These are phyloP conservation scores for Yarrowia alimentaria DNA, from an alignment of 805 yeast species.

Conservation along the genomic window DNA sequence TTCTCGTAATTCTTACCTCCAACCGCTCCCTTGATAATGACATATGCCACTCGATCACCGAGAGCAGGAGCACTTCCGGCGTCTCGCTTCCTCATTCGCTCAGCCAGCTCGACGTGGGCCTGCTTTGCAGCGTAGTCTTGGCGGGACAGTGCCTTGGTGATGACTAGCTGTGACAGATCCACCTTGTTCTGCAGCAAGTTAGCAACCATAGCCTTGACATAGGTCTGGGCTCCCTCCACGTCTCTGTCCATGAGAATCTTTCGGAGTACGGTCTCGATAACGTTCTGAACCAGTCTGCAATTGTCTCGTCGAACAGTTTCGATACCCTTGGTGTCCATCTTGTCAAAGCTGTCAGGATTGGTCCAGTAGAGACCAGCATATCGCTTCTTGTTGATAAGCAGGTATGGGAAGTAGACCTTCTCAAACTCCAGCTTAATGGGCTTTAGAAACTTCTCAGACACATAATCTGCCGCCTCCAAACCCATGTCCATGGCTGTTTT, in stretches of 20 bases:
- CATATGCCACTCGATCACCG: constrained; percentile 98
- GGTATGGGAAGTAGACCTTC: constrained; percentile 91
- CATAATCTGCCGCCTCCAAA: constrained; percentile 88
- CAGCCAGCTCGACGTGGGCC: constrained; percentile 95
- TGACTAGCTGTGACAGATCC: constrained; percentile 89
- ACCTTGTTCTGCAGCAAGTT: constrained; percentile 86
- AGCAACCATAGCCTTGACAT: constrained; percentile 83
- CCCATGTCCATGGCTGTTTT: constrained; percentile 87
- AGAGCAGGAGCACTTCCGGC: constrained; percentile 95
- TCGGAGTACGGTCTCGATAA: constrained; percentile 85
- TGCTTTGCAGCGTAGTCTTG: constrained; percentile 94
- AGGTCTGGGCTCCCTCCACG: constrained; percentile 77
- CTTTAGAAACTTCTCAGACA: constrained; percentile 69
- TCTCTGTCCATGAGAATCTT: constrained; percentile 83
- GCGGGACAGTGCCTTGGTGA: constrained; percentile 84
- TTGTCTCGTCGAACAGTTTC: constrained; percentile 98
- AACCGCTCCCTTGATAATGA: constrained; percentile 76
- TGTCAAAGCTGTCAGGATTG: constrained; percentile 82
- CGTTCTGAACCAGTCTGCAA: constrained; percentile 90
- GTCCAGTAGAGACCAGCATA: constrained; percentile 99
- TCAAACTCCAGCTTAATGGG: constrained; percentile 97
- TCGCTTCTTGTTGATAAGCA: constrained; percentile 90
- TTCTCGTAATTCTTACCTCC: constrained; percentile 86
- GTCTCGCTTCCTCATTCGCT: constrained; percentile 93
- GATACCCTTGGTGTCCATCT: constrained; percentile 97